Evolutionary conservation across 2,329 filamentous ascomycete genomes (phyloP), one percentile per base, ranked within the genome.

Genomic region (Penicillium sp.): DNA sequence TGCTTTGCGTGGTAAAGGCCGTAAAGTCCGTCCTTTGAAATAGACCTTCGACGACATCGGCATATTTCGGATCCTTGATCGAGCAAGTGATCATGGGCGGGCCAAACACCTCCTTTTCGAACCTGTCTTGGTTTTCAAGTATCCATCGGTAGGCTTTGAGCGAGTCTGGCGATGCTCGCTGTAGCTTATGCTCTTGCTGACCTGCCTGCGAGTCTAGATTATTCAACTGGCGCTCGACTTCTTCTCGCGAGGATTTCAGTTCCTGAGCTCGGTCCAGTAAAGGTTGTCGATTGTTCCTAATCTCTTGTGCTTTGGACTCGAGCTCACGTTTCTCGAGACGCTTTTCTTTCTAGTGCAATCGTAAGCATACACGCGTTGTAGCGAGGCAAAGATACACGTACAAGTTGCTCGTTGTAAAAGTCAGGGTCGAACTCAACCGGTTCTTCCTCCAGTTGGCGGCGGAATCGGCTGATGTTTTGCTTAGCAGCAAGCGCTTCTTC

Each of bases 11-110:
- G 1, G 87, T 94, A 55, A 98, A 77, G 1, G 75, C 66, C 13
- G 74, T 56, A 27, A 77, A 68, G 40, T 83, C 79, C 22, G 61
- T 71, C 28, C 52, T 59, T 20, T 70, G 64, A 8, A 85, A 57
- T 8, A 77, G 55, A 3, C 72, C 69, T 58, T 86, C 82, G 6
- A 85, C 60, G 9, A 71, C 71, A 50, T 76, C 66, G 8, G 76
- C 76, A 59, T 84, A 86, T 37, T 69, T 74, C 23, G 79, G 72
- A 50, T 94, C 78, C 50, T 82, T 88, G 36, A 95, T 69, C 0
- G 83, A 84, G 62, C 88, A 95, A 41, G 76, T 82, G 20, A 95
- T 69, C 55, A 92, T 77, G 0, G 89, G 80, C 4, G 89, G 89
- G 0, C 85, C 87, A 56, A 84, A 87, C 3, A 95, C 80, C 41